Evolutionary conservation across 208 protist species (phyloP).

Genomic region (Wallacemonas sp.): DNA sequence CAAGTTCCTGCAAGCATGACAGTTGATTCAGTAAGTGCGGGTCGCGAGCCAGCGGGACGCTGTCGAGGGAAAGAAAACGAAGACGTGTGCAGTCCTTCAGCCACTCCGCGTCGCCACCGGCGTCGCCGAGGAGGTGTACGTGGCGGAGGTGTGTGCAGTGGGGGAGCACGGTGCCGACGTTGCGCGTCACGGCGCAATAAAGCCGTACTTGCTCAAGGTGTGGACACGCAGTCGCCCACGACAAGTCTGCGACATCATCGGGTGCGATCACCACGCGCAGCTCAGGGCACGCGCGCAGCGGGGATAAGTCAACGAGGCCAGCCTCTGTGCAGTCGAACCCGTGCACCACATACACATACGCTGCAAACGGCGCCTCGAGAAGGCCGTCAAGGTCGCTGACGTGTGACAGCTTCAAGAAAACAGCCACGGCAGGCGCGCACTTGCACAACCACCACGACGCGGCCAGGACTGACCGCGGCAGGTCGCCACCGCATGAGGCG

Average conservation of each 20-base stretch:
- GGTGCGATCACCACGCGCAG: neutral
- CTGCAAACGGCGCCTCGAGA: neutral
- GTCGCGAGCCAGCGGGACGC: neutral
- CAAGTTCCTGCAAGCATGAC: neutral
- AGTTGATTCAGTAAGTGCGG: neutral
- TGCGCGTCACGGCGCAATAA: neutral
- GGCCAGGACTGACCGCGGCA: neutral
- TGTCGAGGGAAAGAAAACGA: constrained; percentile 1
- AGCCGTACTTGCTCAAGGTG: neutral
- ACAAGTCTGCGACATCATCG: neutral
- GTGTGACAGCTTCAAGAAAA: neutral
- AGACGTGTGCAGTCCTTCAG: neutral
- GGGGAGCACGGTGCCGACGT: neutral
- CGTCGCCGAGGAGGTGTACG: neutral
- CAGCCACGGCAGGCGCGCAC: neutral
- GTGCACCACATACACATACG: neutral
- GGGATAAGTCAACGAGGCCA: neutral
- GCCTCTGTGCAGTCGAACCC: neutral
- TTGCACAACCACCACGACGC: constrained; percentile 14
- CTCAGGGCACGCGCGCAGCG: neutral
- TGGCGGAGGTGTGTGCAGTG: neutral
- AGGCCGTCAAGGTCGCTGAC: neutral
- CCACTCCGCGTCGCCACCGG: constrained; percentile 5
- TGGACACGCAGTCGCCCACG: neutral
- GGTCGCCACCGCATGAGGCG: neutral